Evolutionary conservation across 345 rosid genomes (phyloP).

Genomic region (Carallia pectinifolia): DNA sequence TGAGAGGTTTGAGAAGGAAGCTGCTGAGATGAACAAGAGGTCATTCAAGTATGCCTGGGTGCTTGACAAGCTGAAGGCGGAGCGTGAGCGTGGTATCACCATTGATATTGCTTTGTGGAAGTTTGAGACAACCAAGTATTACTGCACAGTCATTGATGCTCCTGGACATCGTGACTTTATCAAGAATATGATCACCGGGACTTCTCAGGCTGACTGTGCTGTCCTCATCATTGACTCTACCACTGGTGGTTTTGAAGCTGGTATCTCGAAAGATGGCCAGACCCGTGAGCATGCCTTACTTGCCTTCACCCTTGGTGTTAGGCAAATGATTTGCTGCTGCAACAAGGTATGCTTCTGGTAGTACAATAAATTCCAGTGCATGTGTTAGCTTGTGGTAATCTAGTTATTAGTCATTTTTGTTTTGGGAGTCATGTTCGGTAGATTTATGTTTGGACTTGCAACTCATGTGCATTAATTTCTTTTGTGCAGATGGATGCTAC

Average conservation of each 20-base stretch:
- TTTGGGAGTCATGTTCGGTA: neutral
- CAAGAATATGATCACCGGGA: neutral
- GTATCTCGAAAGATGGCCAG: slow-evolving; percentile 4
- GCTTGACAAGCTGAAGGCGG: slow-evolving; percentile 78
- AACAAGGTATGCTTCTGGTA: neutral
- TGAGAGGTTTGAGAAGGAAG: slow-evolving; percentile 12
- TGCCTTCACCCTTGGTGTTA: slow-evolving; percentile 9
- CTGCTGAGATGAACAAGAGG: slow-evolving; percentile 85
- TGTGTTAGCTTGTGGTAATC: too few species aligned
- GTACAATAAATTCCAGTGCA: neutral
- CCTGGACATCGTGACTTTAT: slow-evolving; percentile 4
- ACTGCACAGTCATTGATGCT: slow-evolving; percentile 45
- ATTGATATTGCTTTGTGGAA: slow-evolving; percentile 77
- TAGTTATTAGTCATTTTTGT: neutral
- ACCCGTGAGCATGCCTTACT: neutral
- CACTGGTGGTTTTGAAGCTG: slow-evolving; percentile 11
- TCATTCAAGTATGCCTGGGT: slow-evolving; percentile 93
- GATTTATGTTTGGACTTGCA: neutral
- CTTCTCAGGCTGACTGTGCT: slow-evolving; percentile 4
- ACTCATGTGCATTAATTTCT: neutral
- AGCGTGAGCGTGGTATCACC: slow-evolving; percentile 81
- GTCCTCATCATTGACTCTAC: slow-evolving; percentile 6
- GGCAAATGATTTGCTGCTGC: slow-evolving; percentile 10
- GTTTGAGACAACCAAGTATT: slow-evolving; percentile 74
- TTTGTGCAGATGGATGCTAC: slow-evolving; percentile 18